phyloP scores from a whole-genome alignment of 2,329 filamentous ascomycete genomes.

The Clarireedia paspali region DNA sequence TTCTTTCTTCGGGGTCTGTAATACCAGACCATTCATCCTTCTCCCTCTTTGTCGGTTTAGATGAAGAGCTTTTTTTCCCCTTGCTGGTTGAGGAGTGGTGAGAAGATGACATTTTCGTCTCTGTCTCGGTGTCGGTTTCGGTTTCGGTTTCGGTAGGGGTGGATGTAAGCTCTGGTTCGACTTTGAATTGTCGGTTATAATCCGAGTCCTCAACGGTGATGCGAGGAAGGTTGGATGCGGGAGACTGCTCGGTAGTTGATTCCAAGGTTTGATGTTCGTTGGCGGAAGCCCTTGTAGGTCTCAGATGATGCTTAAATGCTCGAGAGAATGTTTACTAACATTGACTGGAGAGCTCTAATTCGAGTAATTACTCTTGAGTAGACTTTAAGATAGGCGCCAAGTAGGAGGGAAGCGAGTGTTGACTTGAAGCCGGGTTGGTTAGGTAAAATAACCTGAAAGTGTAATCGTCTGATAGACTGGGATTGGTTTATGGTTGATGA shows the following conservation, averaged over 20 bases:
- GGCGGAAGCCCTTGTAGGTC: slow-evolving; percentile 16
- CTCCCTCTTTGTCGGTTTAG: slow-evolving; percentile 35
- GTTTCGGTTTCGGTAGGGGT: slow-evolving; percentile 12
- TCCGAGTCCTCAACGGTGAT: slow-evolving; percentile 24
- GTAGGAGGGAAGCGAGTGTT: background rate
- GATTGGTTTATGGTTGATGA: background rate
- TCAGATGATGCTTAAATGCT: slow-evolving; percentile 11
- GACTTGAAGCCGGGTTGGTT: background rate
- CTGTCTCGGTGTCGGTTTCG: slow-evolving; percentile 19
- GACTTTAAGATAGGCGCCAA: background rate
- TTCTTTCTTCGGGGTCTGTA: slow-evolving; percentile 61
- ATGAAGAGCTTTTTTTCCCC: slow-evolving; percentile 18
- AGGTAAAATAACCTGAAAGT: background rate
- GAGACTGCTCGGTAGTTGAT: slow-evolving; percentile 10
- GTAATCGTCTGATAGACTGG: background rate
- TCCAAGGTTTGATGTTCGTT: slow-evolving; percentile 17
- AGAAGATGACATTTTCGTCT: slow-evolving; percentile 28
- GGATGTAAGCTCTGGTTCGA: slow-evolving; percentile 13
- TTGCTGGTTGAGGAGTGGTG: slow-evolving; percentile 22
- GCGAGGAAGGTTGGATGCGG: slow-evolving; percentile 13
- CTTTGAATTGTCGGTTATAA: slow-evolving; percentile 11
- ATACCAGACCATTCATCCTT: slow-evolving; percentile 62
- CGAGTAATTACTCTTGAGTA: background rate
- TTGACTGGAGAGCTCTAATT: slow-evolving; percentile 17
- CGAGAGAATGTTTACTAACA: slow-evolving; percentile 14